These are phyloP conservation scores for Gymnopilus dilepis DNA, from an alignment of 768 basidiomycete genomes.

Conservation along the genomic window DNA sequence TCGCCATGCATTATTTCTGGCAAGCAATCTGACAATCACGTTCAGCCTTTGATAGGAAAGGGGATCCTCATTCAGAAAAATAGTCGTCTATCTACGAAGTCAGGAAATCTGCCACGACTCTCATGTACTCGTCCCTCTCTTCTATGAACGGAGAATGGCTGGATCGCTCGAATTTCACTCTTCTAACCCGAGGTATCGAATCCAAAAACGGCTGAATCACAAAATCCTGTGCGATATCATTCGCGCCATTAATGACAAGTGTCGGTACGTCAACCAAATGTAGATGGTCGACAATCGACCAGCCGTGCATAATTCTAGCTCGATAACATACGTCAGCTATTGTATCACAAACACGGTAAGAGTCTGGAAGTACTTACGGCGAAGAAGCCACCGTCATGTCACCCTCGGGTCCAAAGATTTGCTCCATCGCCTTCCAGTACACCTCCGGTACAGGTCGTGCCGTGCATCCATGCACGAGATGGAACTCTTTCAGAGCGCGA, in stretches of 20 bases:
- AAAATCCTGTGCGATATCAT: constrained; percentile 9
- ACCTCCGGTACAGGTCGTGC: background rate
- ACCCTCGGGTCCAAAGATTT: background rate
- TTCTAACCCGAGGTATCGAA: constrained; percentile 5
- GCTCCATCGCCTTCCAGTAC: background rate
- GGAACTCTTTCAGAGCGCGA: background rate
- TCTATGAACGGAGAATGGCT: constrained; percentile 5
- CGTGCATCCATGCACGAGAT: background rate
- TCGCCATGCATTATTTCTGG: too few species aligned
- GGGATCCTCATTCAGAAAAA: too few species aligned
- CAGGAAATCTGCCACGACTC: background rate
- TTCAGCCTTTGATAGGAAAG: too few species aligned
- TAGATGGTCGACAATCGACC: constrained; percentile 9
- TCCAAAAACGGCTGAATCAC: constrained; percentile 8
- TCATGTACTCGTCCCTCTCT: background rate
- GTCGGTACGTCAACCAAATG: constrained; percentile 2
- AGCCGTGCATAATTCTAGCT: background rate
- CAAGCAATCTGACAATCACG: too few species aligned
- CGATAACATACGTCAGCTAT: background rate
- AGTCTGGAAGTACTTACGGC: background rate
- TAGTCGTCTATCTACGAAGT: background rate
- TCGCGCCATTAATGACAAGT: constrained; percentile 2
- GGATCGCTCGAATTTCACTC: background rate
- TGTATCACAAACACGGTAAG: background rate
- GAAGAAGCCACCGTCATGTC: background rate